Evolutionary conservation across 78 protist species (phyloP).

Genomic region (Emiliania huxleyi): DNA sequence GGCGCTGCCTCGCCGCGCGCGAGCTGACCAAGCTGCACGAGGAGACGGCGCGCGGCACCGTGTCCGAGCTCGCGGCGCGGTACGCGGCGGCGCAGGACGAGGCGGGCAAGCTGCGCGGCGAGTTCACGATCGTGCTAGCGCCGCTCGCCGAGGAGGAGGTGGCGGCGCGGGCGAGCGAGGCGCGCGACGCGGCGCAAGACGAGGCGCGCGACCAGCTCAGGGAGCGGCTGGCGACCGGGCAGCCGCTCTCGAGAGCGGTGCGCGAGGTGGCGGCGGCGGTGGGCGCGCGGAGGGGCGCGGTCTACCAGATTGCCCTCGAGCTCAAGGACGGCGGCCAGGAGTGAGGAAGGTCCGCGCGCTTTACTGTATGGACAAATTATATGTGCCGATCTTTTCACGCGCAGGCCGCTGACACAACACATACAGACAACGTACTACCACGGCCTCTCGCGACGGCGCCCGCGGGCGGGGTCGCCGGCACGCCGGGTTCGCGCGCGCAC

Average conservation of each 20-base stretch:
- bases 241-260: background rate
- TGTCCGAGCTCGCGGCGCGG: background rate
- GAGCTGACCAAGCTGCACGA: slow-evolving; percentile 31
- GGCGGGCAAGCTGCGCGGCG: background rate
- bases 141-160: background rate
- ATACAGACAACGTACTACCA: too few relatives aligned
- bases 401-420: too few relatives aligned
- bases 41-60: background rate
- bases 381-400: too few relatives aligned
- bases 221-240: background rate
- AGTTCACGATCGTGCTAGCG: slow-evolving; percentile 1
- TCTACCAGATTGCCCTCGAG: background rate
- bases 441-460: too few relatives aligned
- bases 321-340: background rate
- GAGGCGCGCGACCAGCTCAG: background rate
- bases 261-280: background rate
- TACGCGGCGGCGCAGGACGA: background rate
- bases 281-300: background rate
- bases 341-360: too few relatives aligned
- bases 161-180: background rate
- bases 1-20: background rate
- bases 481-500: too few relatives aligned
- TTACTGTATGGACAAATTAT: too few relatives aligned
- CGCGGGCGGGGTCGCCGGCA: too few relatives aligned
- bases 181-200: background rate